phyloP scores from a whole-genome alignment of 306 rosid species.

The Quillaja saponaria region DNA sequence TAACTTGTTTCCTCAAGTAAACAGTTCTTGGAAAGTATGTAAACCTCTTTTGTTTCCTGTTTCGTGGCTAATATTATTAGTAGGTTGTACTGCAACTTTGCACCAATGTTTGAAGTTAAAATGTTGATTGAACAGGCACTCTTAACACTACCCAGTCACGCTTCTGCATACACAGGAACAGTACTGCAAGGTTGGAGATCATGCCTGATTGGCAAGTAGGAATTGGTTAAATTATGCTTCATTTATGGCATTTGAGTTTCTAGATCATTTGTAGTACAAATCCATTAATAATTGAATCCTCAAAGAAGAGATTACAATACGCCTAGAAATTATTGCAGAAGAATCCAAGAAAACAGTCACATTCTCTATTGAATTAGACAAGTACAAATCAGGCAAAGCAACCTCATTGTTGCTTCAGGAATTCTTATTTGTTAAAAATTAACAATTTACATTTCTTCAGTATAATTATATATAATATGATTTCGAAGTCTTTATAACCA shows the following conservation, averaged over 20 bases:
- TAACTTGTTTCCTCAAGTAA: constrained; percentile 71
- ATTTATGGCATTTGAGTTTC: constrained; percentile 4
- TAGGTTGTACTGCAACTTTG: constrained; percentile 12
- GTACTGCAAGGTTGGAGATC: neutral
- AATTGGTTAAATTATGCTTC: constrained; percentile 4
- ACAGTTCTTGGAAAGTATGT: constrained; percentile 94
- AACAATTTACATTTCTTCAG: no score
- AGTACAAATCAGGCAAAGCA: no score
- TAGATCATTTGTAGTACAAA: neutral
- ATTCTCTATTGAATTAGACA: no score
- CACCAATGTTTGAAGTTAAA: neutral
- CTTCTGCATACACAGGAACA: no score
- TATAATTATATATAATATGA: no score
- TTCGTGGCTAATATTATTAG: constrained; percentile 12
- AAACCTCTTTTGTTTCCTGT: constrained; percentile 20
- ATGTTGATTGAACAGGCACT: neutral
- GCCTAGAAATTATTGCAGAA: no score
- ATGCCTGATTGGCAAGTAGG: constrained; percentile 12
- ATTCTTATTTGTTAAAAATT: no score
- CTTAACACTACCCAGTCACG: constrained; percentile 1
- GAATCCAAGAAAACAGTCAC: no score
- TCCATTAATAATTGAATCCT: no score
- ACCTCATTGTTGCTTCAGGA: no score
- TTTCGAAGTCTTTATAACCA: no score
- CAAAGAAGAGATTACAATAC: no score